Evolutionary conservation across 1,284 basidiomycete species (phyloP), one percentile per base, ranked within the genome.

Genomic region (Schizopora paradoxa): DNA sequence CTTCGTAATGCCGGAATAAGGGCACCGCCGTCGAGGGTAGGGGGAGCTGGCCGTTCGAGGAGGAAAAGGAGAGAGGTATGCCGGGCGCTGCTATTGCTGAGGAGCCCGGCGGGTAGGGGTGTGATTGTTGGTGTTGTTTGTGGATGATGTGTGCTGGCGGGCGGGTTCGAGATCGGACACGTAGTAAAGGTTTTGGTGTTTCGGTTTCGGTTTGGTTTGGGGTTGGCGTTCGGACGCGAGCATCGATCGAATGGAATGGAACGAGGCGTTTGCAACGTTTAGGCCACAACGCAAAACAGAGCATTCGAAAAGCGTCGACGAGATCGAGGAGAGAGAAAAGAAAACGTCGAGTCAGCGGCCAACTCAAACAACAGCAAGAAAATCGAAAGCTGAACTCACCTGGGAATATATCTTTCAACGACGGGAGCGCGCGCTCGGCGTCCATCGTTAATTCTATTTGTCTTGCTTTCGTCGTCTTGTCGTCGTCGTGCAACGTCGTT

Each of bases 371-470:
- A 23, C 26, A 11, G 26, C 7, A 41, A 34, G 19, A 18, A 16
- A 6, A 19, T 21, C 13, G 8, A 36, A 8, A 25, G 14, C 10
- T n/a, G 25, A 16, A 44, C 47, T 40, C 26, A 49, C 48, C 48
- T n/a, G 48, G 48, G 27, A 49, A 49, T 18, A 49, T 29, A 18
- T 49, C 48, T 22, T 39, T 46, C 23, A 49, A 45, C 5, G 43
- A 43, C 2, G 48, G 48, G 5, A 49, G 38, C 11, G 42, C 41
- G 10, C 41, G 41, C 26, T n/a, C n/a, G n/a, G n/a, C n/a, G n/a
- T n/a, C n/a, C n/a, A n/a, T n/a, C n/a, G n/a, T n/a, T n/a, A n/a
- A n/a, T n/a, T n/a, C n/a, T n/a, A n/a, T n/a, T n/a, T n/a, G n/a
- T n/a, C n/a, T n/a, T n/a, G n/a, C n/a, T n/a, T n/a, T n/a, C n/a